Percentiles rank a stretch among this genome's conserved stretches.
These are phyloP conservation scores for Xylaria castorea DNA, from an alignment of 495 filamentous ascomycete species.

Conservation along the genomic window DNA sequence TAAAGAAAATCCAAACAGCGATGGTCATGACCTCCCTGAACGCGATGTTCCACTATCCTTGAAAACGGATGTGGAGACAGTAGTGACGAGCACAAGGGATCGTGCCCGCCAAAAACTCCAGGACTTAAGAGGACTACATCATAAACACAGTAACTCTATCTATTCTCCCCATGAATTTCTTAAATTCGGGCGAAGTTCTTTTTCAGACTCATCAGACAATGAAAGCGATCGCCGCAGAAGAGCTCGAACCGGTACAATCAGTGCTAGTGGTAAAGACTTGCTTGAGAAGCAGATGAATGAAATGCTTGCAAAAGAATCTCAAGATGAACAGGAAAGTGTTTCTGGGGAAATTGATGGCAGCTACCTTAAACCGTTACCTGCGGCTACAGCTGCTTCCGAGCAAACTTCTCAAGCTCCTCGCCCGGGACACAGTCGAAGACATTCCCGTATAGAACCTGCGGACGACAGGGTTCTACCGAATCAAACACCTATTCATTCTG, in stretches of 20 bases:
- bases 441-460: conserved; percentile 44
- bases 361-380: conserved; percentile 40
- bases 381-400: conserved; percentile 42
- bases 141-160: conserved; percentile 49
- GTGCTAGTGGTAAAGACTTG: conserved; percentile 56
- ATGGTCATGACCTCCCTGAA: conserved; percentile 37
- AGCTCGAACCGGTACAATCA: conserved; percentile 45
- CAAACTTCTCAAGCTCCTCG: conserved; percentile 36
- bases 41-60: conserved; percentile 31
- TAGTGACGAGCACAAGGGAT: conserved; percentile 45
- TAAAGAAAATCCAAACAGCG: conserved; percentile 23
- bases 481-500: conserved; percentile 35
- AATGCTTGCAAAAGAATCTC: conserved; percentile 62
- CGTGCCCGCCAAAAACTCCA: conserved; percentile 58
- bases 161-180: conserved; percentile 50
- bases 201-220: conserved; percentile 55
- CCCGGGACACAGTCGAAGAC: conserved; percentile 36
- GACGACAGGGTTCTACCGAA: conserved; percentile 37
- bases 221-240: conserved; percentile 51
- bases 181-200: conserved; percentile 46
- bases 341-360: conserved; percentile 39
- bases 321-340: conserved; percentile 42
- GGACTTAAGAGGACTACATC: conserved; percentile 55
- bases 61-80: conserved; percentile 41
- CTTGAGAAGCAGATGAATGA: conserved; percentile 72